These are phyloP conservation scores for Hygrophoropsis aurantiaca DNA, from an alignment of 768 basidiomycete genomes.

Conservation along the genomic window DNA sequence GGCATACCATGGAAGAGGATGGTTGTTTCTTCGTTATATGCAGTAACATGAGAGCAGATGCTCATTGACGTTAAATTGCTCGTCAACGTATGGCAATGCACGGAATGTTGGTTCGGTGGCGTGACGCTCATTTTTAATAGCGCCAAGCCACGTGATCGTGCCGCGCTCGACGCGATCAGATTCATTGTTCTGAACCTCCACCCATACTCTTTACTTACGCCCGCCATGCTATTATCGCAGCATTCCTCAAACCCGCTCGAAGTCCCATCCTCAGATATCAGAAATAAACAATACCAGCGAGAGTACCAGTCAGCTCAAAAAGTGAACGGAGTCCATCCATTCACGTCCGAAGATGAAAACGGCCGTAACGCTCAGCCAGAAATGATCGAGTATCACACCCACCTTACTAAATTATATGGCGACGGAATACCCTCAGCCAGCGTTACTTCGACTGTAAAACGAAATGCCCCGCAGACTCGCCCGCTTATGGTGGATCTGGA, in stretches of 20 bases:
- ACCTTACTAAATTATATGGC: conserved; percentile 46
- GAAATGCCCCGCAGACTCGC: conserved; percentile 21
- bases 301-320: conserved; percentile 36
- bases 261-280: conserved; percentile 58
- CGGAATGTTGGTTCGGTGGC: too few species aligned
- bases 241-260: conserved; percentile 79
- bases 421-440: conserved; percentile 9
- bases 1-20: too few species aligned
- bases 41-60: conserved; percentile 25
- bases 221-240: conserved; percentile 50
- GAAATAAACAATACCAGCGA: conserved; percentile 46
- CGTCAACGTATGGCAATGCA: not conserved
- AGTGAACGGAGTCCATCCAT: conserved; percentile 26
- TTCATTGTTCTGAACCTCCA: conserved; percentile 1
- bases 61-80: too few species aligned
- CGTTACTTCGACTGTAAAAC: conserved; percentile 17
- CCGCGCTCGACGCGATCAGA: conserved; percentile 5
- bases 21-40: not conserved
- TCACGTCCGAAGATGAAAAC: conserved; percentile 55
- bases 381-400: conserved; percentile 48
- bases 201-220: not conserved
- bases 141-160: conserved; percentile 3
- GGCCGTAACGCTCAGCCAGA: conserved; percentile 37
- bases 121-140: too few species aligned
- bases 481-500: conserved; percentile 45